These are phyloP conservation scores for Casuarina equisetifolia DNA, from an alignment of 306 rosid species.

Conservation along the genomic window DNA sequence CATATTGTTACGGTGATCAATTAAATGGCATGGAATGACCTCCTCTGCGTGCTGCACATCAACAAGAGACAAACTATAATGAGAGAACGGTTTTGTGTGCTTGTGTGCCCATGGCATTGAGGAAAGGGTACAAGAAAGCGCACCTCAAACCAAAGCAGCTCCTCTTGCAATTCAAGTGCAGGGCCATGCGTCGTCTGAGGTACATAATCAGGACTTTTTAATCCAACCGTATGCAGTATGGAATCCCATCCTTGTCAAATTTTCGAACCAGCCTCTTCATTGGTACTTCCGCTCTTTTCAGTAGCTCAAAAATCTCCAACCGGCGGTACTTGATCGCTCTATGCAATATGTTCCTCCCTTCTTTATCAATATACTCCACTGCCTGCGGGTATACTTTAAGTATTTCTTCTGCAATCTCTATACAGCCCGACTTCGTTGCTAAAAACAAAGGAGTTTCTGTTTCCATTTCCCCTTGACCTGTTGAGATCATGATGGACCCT, in stretches of 20 bases:
- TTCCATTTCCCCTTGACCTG: too few species aligned
- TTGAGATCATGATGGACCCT: too few species aligned
- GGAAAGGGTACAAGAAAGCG: not conserved
- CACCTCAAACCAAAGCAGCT: slow-evolving; percentile 3
- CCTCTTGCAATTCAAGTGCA: not conserved
- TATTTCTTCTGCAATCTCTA: too few species aligned
- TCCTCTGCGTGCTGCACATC: not conserved
- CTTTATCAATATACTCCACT: slow-evolving; percentile 1
- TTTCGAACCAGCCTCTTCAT: not conserved
- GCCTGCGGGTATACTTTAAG: not conserved
- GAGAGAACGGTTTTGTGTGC: not conserved
- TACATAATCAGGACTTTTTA: not conserved
- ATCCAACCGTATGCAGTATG: not conserved
- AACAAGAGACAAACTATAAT: not conserved
- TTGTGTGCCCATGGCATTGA: not conserved
- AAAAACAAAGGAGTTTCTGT: too few species aligned
- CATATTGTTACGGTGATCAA: not conserved
- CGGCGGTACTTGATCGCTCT: not conserved
- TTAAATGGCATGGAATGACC: not conserved
- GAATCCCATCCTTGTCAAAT: not conserved
- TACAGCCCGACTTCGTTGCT: too few species aligned
- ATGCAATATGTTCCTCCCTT: not conserved
- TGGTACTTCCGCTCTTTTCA: not conserved
- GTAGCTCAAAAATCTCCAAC: not conserved
- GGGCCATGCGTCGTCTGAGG: not conserved